Evolutionary conservation across 1,284 basidiomycete species (phyloP), one percentile per base, ranked within the genome.

Genomic region (Cryptococcus jaspeensis): DNA sequence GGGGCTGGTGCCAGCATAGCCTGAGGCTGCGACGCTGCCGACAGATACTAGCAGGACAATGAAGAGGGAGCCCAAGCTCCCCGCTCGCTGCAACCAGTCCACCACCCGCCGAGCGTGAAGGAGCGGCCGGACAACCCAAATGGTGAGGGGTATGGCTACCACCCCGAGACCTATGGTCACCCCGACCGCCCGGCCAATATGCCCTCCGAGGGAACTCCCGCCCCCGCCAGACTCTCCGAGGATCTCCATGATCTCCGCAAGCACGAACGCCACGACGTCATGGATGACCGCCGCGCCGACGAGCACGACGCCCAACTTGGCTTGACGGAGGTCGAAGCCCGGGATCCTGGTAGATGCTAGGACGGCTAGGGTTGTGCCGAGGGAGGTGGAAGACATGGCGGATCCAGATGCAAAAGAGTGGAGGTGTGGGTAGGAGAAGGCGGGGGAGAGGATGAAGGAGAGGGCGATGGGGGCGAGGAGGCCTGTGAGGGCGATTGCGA

Each of bases 201-300:
- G 45, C 15, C 37, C 47, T 8, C 59, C 55, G 15, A 57, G n/a
- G n/a, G n/a, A n/a, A n/a, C n/a, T n/a, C n/a, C n/a, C n/a, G n/a
- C n/a, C n/a, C n/a, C n/a, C n/a, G n/a, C n/a, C n/a, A n/a, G n/a
- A n/a, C n/a, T n/a, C n/a, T n/a, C n/a, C n/a, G n/a, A n/a, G n/a
- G 0, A 76, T 70, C 5, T 73, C 67, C 22, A 84, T 74, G 23
- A 84, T 75, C 23, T 80, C 77, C 9, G 80, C 76, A 35, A 85
- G 76, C 43, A 84, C 79, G n/a, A n/a, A 79, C 0, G 81, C 83
- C 8, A 83, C 69, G 9, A 84, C 78, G 64, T 84, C 83, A 67
- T 84, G 83, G n/a, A n/a, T n/a, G n/a, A 85, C 74, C 0, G 84
- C 83, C 0, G 83, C 82, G 37, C 78, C 79, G 20, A 82, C 74